phyloP scores from a whole-genome alignment of 176 grass and related monocot genomes.

The Aegilops bicornis region DNA sequence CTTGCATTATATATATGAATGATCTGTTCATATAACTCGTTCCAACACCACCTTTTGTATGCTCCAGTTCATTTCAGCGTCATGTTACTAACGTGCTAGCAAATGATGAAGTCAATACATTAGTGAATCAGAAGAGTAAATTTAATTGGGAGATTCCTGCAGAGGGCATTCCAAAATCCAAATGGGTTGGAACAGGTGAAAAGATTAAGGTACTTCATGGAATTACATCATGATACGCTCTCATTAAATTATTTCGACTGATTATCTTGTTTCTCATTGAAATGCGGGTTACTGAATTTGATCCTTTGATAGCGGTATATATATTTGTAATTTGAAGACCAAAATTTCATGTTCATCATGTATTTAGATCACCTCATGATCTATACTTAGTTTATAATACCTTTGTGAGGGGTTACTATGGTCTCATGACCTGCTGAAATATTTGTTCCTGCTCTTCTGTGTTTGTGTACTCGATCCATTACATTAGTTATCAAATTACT shows the following conservation, averaged over 20 bases:
- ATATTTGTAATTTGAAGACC: neutral
- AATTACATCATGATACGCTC: neutral
- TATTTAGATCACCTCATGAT: neutral
- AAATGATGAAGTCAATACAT: slow-evolving; percentile 45
- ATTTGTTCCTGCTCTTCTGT: neutral
- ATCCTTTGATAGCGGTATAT: neutral
- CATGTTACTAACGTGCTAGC: slow-evolving; percentile 47
- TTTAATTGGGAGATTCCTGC: slow-evolving; percentile 65
- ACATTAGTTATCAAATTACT: neutral
- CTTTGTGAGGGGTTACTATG: neutral
- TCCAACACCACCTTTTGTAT: neutral
- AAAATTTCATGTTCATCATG: neutral
- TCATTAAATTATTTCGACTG: too few species aligned
- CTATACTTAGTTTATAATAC: neutral
- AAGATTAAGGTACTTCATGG: slow-evolving; percentile 27
- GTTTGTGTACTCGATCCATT: neutral
- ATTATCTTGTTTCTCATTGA: neutral
- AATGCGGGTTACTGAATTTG: neutral
- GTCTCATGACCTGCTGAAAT: neutral
- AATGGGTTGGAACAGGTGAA: slow-evolving; percentile 66
- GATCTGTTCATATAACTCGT: neutral
- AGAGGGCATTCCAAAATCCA: slow-evolving; percentile 39
- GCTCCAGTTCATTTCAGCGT: slow-evolving; percentile 53
- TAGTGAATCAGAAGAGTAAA: slow-evolving; percentile 45
- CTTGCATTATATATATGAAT: neutral